Conservation (phyloP, 2,329 filamentous ascomycete genomes). For the Aspergillus pseudoviridinutans region DNA sequence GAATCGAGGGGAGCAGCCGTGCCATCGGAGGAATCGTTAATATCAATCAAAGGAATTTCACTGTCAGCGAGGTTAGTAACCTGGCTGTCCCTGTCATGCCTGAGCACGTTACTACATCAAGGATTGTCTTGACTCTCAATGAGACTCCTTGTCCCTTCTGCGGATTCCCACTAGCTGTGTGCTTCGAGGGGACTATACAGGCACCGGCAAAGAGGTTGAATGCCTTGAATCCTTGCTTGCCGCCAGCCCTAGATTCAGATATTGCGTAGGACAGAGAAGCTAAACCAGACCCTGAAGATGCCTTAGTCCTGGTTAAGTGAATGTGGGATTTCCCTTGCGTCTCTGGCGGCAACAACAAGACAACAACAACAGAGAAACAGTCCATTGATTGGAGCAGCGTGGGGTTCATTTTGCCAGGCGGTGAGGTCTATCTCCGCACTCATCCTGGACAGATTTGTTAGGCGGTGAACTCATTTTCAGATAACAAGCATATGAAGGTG, state of each 20-base stretch:
- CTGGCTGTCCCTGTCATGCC: neutral
- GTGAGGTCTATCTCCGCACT: conserved; percentile 15
- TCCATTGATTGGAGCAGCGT: conserved; percentile 21
- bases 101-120: conserved; percentile 5
- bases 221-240: neutral
- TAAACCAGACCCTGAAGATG: neutral
- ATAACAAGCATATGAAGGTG: neutral
- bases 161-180: neutral
- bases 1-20: conserved; percentile 1
- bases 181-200: neutral
- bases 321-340: conserved; percentile 19
- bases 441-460: neutral
- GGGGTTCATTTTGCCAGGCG: conserved; percentile 33
- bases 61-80: conserved; percentile 5
- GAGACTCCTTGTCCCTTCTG: conserved; percentile 5
- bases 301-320: neutral
- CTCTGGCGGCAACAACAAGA: conserved; percentile 3
- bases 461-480: conserved; percentile 10
- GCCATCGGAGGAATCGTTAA: conserved; percentile 4
- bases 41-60: conserved; percentile 1
- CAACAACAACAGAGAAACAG: conserved; percentile 6
- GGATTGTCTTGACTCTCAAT: conserved; percentile 11
- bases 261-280: neutral
- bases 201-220: neutral
- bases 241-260: neutral